phyloP scores from a whole-genome alignment of 2,329 filamentous ascomycete species.

The Coleophoma cylindrospora region DNA sequence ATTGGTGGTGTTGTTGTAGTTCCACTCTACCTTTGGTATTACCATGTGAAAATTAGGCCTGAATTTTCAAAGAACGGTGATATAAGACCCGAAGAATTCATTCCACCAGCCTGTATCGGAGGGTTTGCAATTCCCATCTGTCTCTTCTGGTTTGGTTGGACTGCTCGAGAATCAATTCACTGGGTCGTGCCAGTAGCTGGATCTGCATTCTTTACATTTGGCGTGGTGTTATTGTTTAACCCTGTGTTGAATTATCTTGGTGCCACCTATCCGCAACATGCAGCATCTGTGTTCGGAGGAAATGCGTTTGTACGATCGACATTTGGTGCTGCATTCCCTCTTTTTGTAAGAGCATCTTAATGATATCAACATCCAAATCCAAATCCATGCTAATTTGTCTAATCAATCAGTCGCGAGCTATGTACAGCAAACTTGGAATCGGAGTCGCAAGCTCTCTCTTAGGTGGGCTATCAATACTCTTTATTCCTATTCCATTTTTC shows the following conservation, averaged over 20 bases:
- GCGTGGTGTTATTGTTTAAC: conserved; percentile 41
- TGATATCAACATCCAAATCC: too few species aligned
- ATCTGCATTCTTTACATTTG: conserved; percentile 32
- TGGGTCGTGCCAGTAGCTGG: conserved; percentile 55
- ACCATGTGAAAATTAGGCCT: conserved; percentile 40
- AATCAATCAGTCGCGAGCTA: conserved; percentile 33
- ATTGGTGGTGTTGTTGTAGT: conserved; percentile 46
- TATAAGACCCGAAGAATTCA: conserved; percentile 42
- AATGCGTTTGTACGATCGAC: conserved; percentile 30
- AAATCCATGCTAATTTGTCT: conserved; percentile 35
- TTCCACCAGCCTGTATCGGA: conserved; percentile 48
- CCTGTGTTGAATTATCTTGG: conserved; percentile 36
- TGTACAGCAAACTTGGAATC: conserved; percentile 28
- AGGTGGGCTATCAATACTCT: conserved; percentile 25
- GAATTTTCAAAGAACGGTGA: conserved; percentile 41
- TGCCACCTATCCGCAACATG: conserved; percentile 31
- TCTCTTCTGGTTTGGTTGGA: conserved; percentile 56
- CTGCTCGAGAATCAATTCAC: conserved; percentile 40
- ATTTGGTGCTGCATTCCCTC: conserved; percentile 29
- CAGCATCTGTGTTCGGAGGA: conserved; percentile 30
- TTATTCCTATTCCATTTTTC: conserved; percentile 21
- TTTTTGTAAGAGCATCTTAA: conserved; percentile 20
- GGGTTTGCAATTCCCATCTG: conserved; percentile 49
- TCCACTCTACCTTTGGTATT: conserved; percentile 41
- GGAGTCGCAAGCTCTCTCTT: conserved; percentile 27